Evolutionary conservation across 1,284 basidiomycete species (phyloP).

Genomic region (Crucibulum parvulum): DNA sequence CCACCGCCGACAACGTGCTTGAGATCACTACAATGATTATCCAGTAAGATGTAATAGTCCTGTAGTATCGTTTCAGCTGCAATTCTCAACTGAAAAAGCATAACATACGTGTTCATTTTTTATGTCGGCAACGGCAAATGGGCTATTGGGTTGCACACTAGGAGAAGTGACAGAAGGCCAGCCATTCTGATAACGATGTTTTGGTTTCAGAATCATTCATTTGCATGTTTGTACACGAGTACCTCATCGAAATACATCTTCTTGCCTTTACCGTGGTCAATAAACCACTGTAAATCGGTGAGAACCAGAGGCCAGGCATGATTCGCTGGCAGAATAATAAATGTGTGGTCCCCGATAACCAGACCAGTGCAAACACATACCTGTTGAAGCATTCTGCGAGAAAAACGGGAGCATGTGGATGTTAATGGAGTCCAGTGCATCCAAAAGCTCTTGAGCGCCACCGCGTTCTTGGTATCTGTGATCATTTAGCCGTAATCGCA

Average conservation of each 20-base stretch:
- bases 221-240: conserved; percentile 2
- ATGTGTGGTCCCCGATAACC: not conserved
- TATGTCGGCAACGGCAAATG: conserved; percentile 52
- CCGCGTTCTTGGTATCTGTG: conserved; percentile 60
- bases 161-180: conserved; percentile 62
- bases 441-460: conserved; percentile 62
- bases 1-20: conserved; percentile 58
- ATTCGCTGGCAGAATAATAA: conserved; percentile 35
- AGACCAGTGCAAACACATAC: conserved; percentile 27
- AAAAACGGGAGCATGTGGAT: conserved; percentile 77
- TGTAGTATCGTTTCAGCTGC: conserved; percentile 21
- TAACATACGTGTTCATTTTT: conserved; percentile 52
- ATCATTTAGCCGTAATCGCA: conserved; percentile 22
- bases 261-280: conserved; percentile 58
- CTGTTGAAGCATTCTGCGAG: conserved; percentile 53
- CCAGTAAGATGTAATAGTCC: conserved; percentile 59
- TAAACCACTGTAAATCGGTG: conserved; percentile 61
- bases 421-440: conserved; percentile 66
- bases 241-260: conserved; percentile 72
- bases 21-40: conserved; percentile 55
- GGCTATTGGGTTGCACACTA: conserved; percentile 57
- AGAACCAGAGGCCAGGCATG: conserved; percentile 59
- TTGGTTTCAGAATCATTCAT: conserved; percentile 2
- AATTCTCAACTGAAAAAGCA: not conserved
- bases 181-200: conserved; percentile 50